Percentiles rank a stretch among this genome's conserved stretches.
Evolutionary conservation across 768 basidiomycete genomes (phyloP).

Genomic region (Pholiota conissans): DNA sequence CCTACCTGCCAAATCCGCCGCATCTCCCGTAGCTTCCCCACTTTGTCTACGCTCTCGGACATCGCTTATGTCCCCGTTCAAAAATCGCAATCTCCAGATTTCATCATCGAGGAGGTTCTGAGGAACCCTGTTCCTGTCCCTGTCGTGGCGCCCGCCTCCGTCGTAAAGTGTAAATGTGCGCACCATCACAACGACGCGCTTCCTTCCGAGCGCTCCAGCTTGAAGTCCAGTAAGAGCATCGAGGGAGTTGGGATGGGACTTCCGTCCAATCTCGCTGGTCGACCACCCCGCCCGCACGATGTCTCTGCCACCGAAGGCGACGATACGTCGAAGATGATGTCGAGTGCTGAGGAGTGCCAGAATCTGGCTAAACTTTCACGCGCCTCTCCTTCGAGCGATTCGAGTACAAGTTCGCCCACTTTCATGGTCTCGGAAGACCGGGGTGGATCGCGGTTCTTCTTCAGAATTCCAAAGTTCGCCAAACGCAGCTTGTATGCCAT

Average conservation of each 20-base stretch:
- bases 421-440: background rate
- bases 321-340: background rate
- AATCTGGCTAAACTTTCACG: constrained; percentile 1
- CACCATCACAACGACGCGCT: too few relatives aligned
- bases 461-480: constrained; percentile 11
- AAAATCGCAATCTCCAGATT: background rate
- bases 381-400: constrained; percentile 2
- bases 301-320: background rate
- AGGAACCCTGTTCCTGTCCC: background rate
- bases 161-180: background rate
- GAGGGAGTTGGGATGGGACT: constrained; percentile 17
- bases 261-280: constrained; percentile 15
- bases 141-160: too few relatives aligned
- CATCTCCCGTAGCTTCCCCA: background rate
- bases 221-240: constrained; percentile 7
- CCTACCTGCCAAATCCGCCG: background rate
- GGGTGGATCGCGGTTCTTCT: constrained; percentile 2
- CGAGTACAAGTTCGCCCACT: background rate
- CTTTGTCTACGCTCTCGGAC: background rate
- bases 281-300: constrained; percentile 8
- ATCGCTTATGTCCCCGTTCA: background rate
- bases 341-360: constrained; percentile 4
- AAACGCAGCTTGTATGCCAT: constrained; percentile 14
- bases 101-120: background rate
- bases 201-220: background rate